Evolutionary conservation across 495 filamentous ascomycete genomes (phyloP), one percentile per base, ranked within the genome.

Genomic region (Neurospora sp.): DNA sequence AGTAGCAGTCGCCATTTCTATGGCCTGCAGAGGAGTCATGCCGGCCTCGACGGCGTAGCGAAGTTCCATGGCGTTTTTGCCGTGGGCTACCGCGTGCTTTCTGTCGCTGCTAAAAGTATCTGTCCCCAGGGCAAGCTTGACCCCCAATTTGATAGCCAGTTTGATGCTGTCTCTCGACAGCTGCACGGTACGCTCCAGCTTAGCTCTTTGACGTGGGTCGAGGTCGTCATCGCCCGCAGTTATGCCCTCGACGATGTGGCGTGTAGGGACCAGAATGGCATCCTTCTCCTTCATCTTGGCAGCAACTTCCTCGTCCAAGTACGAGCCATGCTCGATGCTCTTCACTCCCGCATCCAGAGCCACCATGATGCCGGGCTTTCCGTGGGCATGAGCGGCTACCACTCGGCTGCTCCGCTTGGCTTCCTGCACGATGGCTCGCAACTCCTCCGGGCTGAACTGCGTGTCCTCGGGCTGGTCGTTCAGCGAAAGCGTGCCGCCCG

Each of bases 1-100:
- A 44, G 83, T 87, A 6, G 86, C 86, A 14, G 87, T 88, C 44
- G 84, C 85, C 6, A 85, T 84, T 73, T 87, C 84, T 73, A 88
- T 86, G 14, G 87, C 87, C 60, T 86, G 78, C n/a, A 88, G 76
- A 3, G 82, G 83, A 44, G 80, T 85, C 83, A 88, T 79, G 0
- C 86, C 86, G 12, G 84, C 84, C 72, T 86, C 78, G 38, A 87
- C 84, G 12, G 86, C 86, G 69, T 83, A 84, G 9, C 81, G 80
- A 38, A 88, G 70, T 72, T 88, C 87, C 72, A 81, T 79, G 6
- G 84, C 87, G 75, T 81, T 80, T 71, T 86, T 86, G 83, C 86
- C 40, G 82, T 83, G 8, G 71, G 66, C 6, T 14, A 74, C 49
- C 27, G 23, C 8, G 18, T 71, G 66, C 7, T 49, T 40, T 27